Evolutionary conservation across 2,329 filamentous ascomycete species (phyloP).

Genomic region (Bipolaris gigantea): DNA sequence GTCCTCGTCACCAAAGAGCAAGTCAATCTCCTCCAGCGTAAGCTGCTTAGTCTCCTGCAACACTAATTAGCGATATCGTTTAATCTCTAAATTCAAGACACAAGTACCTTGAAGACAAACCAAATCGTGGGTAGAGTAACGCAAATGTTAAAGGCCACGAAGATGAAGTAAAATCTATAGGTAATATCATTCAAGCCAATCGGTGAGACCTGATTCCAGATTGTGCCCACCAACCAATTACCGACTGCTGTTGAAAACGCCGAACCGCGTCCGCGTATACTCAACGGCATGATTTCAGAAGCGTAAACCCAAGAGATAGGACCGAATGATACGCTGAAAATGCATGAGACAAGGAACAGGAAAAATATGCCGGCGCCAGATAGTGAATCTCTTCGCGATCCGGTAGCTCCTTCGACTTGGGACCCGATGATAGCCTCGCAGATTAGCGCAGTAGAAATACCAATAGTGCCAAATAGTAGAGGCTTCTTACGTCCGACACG

Average conservation of each 20-base stretch:
- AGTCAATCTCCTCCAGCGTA: constrained; percentile 60
- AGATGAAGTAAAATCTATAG: constrained; percentile 62
- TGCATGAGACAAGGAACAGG: constrained; percentile 56
- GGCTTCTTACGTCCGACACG: constrained; percentile 55
- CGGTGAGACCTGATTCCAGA: constrained; percentile 62
- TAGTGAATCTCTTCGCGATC: constrained; percentile 45
- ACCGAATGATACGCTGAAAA: constrained; percentile 41
- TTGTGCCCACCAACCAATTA: constrained; percentile 62
- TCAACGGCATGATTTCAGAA: constrained; percentile 65
- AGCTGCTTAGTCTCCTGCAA: constrained; percentile 46
- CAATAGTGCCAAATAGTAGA: constrained; percentile 57
- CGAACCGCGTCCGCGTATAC: constrained; percentile 62
- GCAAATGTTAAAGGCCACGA: constrained; percentile 54
- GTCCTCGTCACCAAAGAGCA: constrained; percentile 58
- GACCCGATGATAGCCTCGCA: constrained; percentile 61
- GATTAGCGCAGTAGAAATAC: constrained; percentile 60
- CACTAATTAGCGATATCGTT: not conserved
- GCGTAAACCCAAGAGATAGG: constrained; percentile 64
- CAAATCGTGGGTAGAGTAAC: constrained; percentile 53
- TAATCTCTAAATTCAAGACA: not conserved
- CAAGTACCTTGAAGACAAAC: constrained; percentile 52
- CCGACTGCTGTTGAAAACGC: constrained; percentile 62
- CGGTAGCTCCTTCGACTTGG: constrained; percentile 34
- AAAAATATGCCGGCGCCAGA: constrained; percentile 67
- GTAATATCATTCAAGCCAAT: constrained; percentile 53